Percentiles rank a stretch among this genome's conserved stretches.
These are phyloP conservation scores for Leccinum longicurvipes DNA, from an alignment of 768 basidiomycete species.

Conservation along the genomic window DNA sequence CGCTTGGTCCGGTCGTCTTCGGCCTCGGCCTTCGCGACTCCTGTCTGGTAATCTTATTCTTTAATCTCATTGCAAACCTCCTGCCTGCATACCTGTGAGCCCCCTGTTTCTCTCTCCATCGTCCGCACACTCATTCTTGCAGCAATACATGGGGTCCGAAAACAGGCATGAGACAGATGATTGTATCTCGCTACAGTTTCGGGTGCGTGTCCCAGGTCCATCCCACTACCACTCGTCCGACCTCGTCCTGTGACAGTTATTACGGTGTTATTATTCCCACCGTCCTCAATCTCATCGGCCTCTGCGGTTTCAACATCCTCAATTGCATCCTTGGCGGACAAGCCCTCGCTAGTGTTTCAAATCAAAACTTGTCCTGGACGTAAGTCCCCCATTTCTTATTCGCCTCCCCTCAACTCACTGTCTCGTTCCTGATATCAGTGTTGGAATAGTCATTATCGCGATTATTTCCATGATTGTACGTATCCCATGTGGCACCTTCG, in stretches of 20 bases:
- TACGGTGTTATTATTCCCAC: slow-evolving; percentile 53
- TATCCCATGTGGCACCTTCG: slow-evolving; percentile 9
- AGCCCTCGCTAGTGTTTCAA: slow-evolving; percentile 54
- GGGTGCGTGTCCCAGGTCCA: slow-evolving; percentile 41
- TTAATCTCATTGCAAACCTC: slow-evolving; percentile 57
- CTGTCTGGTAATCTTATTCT: slow-evolving; percentile 62
- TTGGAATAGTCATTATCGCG: slow-evolving; percentile 80
- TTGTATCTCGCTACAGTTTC: slow-evolving; percentile 61
- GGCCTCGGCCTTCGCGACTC: slow-evolving; percentile 60
- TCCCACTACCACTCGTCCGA: slow-evolving; percentile 11
- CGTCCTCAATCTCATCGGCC: slow-evolving; percentile 54
- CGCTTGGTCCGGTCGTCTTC: slow-evolving; percentile 62
- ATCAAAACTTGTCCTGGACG: slow-evolving; percentile 49
- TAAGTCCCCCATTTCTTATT: slow-evolving; percentile 24
- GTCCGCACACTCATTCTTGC: not conserved
- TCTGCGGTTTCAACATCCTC: slow-evolving; percentile 63
- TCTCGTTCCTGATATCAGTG: slow-evolving; percentile 36
- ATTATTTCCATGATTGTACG: slow-evolving; percentile 59
- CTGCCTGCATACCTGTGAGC: slow-evolving; percentile 62
- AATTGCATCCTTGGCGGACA: slow-evolving; percentile 71
- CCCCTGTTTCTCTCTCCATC: not conserved
- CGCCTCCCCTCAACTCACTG: slow-evolving; percentile 7
- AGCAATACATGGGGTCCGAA: slow-evolving; percentile 75
- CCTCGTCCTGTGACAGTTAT: slow-evolving; percentile 37
- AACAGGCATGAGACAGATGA: slow-evolving; percentile 80